These are phyloP conservation scores for Filobasidium wieringae DNA, from an alignment of 768 basidiomycete species.

Conservation along the genomic window DNA sequence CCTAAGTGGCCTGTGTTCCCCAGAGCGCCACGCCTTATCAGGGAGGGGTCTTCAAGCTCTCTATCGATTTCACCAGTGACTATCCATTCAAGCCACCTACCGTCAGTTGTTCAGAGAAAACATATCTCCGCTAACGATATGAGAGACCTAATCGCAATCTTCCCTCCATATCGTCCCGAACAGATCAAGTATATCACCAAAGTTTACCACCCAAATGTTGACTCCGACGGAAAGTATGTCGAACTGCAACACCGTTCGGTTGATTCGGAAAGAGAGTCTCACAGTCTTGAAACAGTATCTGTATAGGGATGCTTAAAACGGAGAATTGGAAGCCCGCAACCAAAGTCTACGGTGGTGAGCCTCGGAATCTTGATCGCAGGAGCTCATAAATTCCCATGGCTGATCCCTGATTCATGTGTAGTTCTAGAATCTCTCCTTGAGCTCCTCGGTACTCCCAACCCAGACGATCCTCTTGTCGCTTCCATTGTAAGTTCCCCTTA, in stretches of 20 bases:
- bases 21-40: constrained; percentile 31
- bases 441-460: constrained; percentile 36
- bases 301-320: constrained; percentile 39
- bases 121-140: neutral
- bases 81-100: constrained; percentile 38
- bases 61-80: constrained; percentile 32
- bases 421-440: constrained; percentile 36
- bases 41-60: constrained; percentile 34
- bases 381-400: neutral
- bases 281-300: constrained; percentile 23
- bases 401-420: constrained; percentile 3
- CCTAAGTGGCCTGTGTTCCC: too few relatives aligned
- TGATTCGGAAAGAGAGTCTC: neutral
- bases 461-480: constrained; percentile 39
- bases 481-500: constrained; percentile 28
- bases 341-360: constrained; percentile 34
- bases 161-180: neutral
- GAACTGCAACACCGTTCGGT: neutral
- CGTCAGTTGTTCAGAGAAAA: constrained; percentile 12
- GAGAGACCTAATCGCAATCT: neutral
- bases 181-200: constrained; percentile 38
- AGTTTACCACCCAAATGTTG: constrained; percentile 39
- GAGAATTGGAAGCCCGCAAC: constrained; percentile 40
- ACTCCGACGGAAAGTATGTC: constrained; percentile 39
- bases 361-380: neutral